Base-by-base conservation (phyloP, 345 rosid genomes). In the Aegle marmelos region DNA sequence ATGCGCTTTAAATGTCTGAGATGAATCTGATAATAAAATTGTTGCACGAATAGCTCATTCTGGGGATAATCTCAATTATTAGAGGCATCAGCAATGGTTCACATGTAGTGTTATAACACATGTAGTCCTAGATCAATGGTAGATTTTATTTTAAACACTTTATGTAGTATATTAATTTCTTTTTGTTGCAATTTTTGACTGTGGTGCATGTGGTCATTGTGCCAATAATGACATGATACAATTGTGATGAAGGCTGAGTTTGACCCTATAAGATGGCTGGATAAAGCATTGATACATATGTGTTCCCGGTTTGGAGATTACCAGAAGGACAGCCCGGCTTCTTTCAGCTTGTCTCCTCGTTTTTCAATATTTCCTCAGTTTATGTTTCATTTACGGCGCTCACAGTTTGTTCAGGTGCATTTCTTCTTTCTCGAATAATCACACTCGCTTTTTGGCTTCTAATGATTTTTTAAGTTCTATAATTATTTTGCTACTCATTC, bases 201-300 rank as follows among this genome's bases (percentile, higher is more conserved):
- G 72, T 30, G 57, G 3, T 63, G 2, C n/a, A 54, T 68, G 61
- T 17, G 72, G 60, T 68, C 68, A 36, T 72, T 59, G 17, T 57
- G 41, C 77, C 45, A 72, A 57, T 83, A 64, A 37, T 76, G 70
- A 57, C 58, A 30, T 63, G 56, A 68, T 80, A 68, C 36, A 54
- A 78, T 57, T 83, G 76, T 53, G 72, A 70, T 82, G 81, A 86
- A 96, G 98, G 89, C 91, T 28, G 97, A 89, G 74, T 96, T 92
- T 79, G 92, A 96, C 78, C 98, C 99, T 6, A 90, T 92, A 83
- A 89, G 99, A 79, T 96, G 99, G 98, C 88, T 87, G 39, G 99
- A 94, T 82, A 96, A 91, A 87, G 87, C 94, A 70, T 85, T 96
- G 86, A 90, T 96, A 83, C 90, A 87, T 82, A 69, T 96, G 45